Percentiles rank a stretch among this genome's conserved stretches.
Conservation (phyloP, 768 basidiomycete genomes). For the Asterophora parasitica region DNA sequence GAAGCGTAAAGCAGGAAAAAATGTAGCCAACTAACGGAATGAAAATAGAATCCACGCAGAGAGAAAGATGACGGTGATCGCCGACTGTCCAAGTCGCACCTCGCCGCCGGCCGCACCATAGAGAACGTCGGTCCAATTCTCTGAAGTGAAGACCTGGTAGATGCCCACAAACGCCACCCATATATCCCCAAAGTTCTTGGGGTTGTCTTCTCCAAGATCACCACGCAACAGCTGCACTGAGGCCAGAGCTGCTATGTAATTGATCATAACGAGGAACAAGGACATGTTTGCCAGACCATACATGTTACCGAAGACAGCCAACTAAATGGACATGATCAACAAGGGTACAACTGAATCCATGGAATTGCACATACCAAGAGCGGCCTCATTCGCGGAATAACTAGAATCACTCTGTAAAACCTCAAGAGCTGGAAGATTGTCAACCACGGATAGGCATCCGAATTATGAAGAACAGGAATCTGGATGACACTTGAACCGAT, state of each 20-base stretch:
- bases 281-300: conserved; percentile 90
- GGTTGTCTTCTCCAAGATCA: conserved; percentile 49
- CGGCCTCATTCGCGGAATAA: conserved; percentile 86
- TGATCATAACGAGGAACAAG: conserved; percentile 83
- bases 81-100: conserved; percentile 57
- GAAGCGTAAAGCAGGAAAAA: not conserved
- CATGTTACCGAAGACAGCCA: conserved; percentile 89
- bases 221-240: conserved; percentile 84
- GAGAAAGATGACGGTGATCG: conserved; percentile 68
- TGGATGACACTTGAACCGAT: conserved; percentile 76
- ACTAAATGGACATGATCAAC: conserved; percentile 34
- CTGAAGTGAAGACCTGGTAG: conserved; percentile 88
- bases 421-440: conserved; percentile 81
- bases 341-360: not conserved
- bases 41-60: conserved; percentile 86
- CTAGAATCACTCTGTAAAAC: conserved; percentile 90
- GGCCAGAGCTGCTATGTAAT: conserved; percentile 79
- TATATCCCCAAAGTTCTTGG: conserved; percentile 76
- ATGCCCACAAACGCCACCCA: conserved; percentile 83
- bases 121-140: conserved; percentile 86
- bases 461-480: conserved; percentile 68
- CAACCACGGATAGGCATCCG: conserved; percentile 78
- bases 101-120: conserved; percentile 63
- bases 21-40: conserved; percentile 59
- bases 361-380: conserved; percentile 52